Conservation (phyloP, 768 basidiomycete genomes). For the Amanita molliuscula region DNA sequence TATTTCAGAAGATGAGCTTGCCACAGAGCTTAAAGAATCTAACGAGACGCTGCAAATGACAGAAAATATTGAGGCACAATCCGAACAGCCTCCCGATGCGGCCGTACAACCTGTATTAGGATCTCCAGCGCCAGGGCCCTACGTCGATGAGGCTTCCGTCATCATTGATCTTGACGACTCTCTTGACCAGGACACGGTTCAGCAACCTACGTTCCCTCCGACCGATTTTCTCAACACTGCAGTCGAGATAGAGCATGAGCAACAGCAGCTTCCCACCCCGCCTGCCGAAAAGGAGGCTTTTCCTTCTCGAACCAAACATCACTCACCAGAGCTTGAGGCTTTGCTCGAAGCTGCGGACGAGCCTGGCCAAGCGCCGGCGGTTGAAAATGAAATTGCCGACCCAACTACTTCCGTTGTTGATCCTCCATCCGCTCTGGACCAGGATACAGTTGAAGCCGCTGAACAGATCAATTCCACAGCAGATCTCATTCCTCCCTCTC, state of each 20-base stretch:
- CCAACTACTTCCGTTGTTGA: not conserved
- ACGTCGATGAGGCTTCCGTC: not conserved
- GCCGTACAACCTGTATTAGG: not conserved
- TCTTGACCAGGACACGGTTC: not conserved
- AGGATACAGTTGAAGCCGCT: not conserved
- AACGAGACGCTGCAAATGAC: not conserved
- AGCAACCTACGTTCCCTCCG: not conserved
- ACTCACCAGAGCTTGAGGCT: not conserved
- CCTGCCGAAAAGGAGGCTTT: constrained; percentile 12
- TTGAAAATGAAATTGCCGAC: not conserved
- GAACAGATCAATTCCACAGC: not conserved
- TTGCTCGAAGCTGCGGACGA: not conserved
- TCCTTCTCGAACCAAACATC: not conserved
- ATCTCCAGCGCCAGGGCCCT: not conserved
- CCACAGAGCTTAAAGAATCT: not conserved
- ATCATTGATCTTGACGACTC: not conserved
- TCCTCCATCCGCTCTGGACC: not conserved
- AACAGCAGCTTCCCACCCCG: constrained; percentile 15
- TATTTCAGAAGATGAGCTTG: not conserved
- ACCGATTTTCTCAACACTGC: not conserved
- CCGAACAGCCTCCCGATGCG: not conserved
- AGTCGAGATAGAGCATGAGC: constrained; percentile 5
- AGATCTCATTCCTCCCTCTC: not conserved
- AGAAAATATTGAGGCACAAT: not conserved
- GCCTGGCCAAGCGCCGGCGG: not conserved